Conservation (phyloP, 129 eudicot species). For the Rutidosis leptorrhynchoides region DNA sequence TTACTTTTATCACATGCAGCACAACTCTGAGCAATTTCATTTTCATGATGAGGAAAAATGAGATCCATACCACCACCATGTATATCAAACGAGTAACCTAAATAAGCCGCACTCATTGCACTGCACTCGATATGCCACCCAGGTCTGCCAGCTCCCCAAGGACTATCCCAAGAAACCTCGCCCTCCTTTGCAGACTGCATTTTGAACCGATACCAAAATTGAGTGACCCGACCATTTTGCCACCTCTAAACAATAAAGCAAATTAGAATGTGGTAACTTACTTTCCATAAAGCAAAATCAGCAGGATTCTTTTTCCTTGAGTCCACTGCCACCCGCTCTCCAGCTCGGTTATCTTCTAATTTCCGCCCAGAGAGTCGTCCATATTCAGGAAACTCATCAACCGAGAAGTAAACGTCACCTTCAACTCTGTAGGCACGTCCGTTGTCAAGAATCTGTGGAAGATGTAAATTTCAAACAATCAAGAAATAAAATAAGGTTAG, state of each 20-base stretch:
- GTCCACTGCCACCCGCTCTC: conserved; percentile 91
- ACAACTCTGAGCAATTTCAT: conserved; percentile 96
- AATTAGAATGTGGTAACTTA: conserved; percentile 25
- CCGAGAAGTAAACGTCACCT: conserved; percentile 90
- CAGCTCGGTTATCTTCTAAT: conserved; percentile 92
- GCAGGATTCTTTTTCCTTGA: conserved; percentile 88
- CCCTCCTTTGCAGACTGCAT: conserved; percentile 92
- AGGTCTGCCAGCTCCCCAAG: conserved; percentile 99
- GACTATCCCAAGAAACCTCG: conserved; percentile 97
- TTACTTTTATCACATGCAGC: conserved; percentile 80
- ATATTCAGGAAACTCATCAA: conserved; percentile 70
- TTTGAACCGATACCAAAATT: not conserved
- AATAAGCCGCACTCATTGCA: conserved; percentile 96
- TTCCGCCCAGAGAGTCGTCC: conserved; percentile 86
- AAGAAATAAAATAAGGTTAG: not conserved
- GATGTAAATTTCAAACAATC: conserved; percentile 16
- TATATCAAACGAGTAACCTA: conserved; percentile 85
- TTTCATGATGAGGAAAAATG: conserved; percentile 93
- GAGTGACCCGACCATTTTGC: not conserved
- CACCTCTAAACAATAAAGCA: not conserved
- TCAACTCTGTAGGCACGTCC: conserved; percentile 66
- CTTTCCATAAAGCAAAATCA: conserved; percentile 99
- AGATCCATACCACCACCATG: conserved; percentile 99
- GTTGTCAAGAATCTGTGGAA: conserved; percentile 72
- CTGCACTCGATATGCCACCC: conserved; percentile 99